Conservation (phyloP, 345 rosid genomes). For the Aethionema arabicum region DNA sequence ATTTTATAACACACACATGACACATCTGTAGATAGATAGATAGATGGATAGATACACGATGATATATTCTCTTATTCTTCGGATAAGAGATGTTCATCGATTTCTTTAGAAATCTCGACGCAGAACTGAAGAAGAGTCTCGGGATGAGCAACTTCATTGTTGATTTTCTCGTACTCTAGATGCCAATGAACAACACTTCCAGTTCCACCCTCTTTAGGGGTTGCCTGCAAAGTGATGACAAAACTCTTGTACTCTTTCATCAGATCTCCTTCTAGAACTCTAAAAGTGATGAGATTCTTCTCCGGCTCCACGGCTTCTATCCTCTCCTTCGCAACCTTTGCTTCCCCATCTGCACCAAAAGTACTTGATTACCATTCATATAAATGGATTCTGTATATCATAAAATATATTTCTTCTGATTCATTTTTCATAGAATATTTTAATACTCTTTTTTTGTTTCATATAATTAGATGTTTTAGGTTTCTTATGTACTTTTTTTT, state of each 20-base stretch:
- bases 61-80: conserved; percentile 20
- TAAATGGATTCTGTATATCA: too few relatives aligned
- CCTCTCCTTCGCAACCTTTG: conserved; percentile 34
- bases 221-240: conserved; percentile 21
- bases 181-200: conserved; percentile 38
- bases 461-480: too few relatives aligned
- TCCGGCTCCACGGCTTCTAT: conserved; percentile 29
- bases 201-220: conserved; percentile 20
- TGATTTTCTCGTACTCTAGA: conserved; percentile 40
- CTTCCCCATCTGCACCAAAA: conserved; percentile 27
- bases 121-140: conserved; percentile 33
- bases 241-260: conserved; percentile 36
- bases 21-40: neutral
- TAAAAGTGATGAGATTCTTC: conserved; percentile 29
- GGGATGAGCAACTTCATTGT: conserved; percentile 40
- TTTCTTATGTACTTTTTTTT: too few relatives aligned
- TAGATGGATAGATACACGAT: neutral
- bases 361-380: neutral
- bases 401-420: too few relatives aligned
- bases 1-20: conserved; percentile 1
- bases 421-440: too few relatives aligned
- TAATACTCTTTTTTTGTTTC: too few relatives aligned
- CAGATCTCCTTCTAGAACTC: conserved; percentile 34
- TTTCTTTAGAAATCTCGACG: conserved; percentile 34
- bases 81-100: conserved; percentile 34